phyloP scores from a whole-genome alignment of 1,284 basidiomycete species.

The Ceratobasidium papillatum region DNA sequence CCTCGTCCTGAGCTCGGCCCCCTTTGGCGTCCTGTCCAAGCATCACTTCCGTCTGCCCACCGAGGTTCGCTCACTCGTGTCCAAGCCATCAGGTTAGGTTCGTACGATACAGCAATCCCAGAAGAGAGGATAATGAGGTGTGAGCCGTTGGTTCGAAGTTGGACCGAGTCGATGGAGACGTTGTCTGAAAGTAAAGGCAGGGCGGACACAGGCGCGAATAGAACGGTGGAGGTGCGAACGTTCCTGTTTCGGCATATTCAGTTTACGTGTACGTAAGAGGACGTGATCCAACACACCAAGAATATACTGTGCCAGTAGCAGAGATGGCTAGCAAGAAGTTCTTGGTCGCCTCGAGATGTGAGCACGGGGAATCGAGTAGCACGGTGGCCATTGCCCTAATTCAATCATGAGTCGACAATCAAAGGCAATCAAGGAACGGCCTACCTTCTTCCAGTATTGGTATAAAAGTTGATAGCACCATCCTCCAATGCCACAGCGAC shows the following conservation, averaged over 20 bases:
- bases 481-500: conserved; percentile 81
- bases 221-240: conserved; percentile 67
- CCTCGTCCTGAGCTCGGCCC: conserved; percentile 46
- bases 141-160: conserved; percentile 77
- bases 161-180: conserved; percentile 63
- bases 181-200: conserved; percentile 66
- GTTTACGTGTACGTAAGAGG: too few species aligned
- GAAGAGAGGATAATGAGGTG: conserved; percentile 79
- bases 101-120: conserved; percentile 79
- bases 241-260: conserved; percentile 66
- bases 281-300: conserved; percentile 65
- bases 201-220: conserved; percentile 73
- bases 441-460: conserved; percentile 78
- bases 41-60: conserved; percentile 81
- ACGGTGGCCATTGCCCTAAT: conserved; percentile 76
- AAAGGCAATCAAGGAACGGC: conserved; percentile 44
- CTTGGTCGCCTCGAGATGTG: conserved; percentile 71
- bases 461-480: conserved; percentile 80
- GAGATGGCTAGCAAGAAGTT: conserved; percentile 77
- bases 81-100: conserved; percentile 71
- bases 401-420: conserved; percentile 37
- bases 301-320: conserved; percentile 70
- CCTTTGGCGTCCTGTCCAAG: conserved; percentile 75
- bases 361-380: conserved; percentile 73
- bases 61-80: conserved; percentile 77